phyloP scores from a whole-genome alignment of 345 rosid species.

The Aquilaria yunnanensis region DNA sequence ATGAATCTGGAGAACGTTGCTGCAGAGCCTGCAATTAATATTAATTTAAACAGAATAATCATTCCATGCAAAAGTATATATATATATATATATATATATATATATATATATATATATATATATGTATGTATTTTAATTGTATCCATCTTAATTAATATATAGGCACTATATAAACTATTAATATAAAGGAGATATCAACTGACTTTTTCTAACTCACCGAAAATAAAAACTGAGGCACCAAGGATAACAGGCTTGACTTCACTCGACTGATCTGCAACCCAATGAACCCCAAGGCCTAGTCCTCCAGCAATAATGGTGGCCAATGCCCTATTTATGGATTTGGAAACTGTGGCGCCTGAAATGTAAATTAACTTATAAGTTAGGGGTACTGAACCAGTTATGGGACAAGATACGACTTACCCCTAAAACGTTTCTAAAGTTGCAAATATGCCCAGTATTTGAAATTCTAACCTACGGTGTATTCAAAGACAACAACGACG shows the following conservation, averaged over 20 bases:
- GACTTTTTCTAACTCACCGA: constrained; percentile 32
- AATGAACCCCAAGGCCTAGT: constrained; percentile 56
- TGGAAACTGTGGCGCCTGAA: constrained; percentile 64
- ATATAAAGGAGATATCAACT: neutral
- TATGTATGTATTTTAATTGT: neutral
- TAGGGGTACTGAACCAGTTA: no score
- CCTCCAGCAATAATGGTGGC: constrained; percentile 66
- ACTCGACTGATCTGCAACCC: constrained; percentile 59
- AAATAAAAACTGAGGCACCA: constrained; percentile 51
- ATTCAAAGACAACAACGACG: constrained; percentile 67
- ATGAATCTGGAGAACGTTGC: constrained; percentile 75
- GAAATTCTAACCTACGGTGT: constrained; percentile 44
- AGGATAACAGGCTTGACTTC: constrained; percentile 43
- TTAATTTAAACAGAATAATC: neutral
- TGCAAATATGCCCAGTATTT: neutral
- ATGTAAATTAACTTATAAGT: neutral
- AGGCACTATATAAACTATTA: neutral
- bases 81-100: neutral
- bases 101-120: neutral
- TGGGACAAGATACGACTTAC: neutral
- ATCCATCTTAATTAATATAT: neutral
- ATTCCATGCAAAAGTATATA: neutral
- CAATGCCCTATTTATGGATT: constrained; percentile 54
- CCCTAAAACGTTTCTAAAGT: neutral
- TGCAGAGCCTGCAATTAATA: constrained; percentile 43